A percentile compares a stretch with the other conserved stretches of the same genome.
phyloP scores from a whole-genome alignment of 2,329 filamentous ascomycete genomes.

The Cercospora berteroae region DNA sequence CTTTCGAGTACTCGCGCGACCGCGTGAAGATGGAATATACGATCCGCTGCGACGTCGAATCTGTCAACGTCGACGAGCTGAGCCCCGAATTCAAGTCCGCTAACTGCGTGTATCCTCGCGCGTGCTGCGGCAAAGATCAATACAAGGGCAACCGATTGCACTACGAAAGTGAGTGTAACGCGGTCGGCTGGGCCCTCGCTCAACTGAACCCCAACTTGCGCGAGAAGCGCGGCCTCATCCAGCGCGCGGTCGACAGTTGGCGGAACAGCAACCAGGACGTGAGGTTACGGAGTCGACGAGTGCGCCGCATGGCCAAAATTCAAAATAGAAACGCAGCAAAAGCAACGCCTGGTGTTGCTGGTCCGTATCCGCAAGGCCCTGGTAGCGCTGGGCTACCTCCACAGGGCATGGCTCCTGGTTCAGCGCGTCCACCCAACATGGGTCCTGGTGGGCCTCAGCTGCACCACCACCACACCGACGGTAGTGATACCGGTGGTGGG shows the following conservation, averaged over 20 bases:
- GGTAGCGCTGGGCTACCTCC: slow-evolving; percentile 59
- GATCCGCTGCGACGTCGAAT: slow-evolving; percentile 96
- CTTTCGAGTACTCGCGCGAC: slow-evolving; percentile 95
- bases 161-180: slow-evolving; percentile 98
- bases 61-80: slow-evolving; percentile 84
- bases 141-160: slow-evolving; percentile 93
- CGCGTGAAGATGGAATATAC: slow-evolving; percentile 99
- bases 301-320: slow-evolving; percentile 94
- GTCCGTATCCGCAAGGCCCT: slow-evolving; percentile 62
- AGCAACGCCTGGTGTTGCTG: slow-evolving; percentile 24
- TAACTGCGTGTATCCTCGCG: slow-evolving; percentile 96
- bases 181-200: slow-evolving; percentile 97
- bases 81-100: slow-evolving; percentile 90
- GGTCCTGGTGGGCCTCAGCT: slow-evolving; percentile 55
- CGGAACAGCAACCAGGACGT: slow-evolving; percentile 98
- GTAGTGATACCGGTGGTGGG: slow-evolving; percentile 61
- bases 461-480: slow-evolving; percentile 72
- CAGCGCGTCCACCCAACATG: slow-evolving; percentile 61
- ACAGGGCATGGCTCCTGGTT: slow-evolving; percentile 60
- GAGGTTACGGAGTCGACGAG: slow-evolving; percentile 81
- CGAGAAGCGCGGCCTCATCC: slow-evolving; percentile 92
- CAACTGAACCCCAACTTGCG: slow-evolving; percentile 87
- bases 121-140: slow-evolving; percentile 91
- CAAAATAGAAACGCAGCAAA: slow-evolving; percentile 60
- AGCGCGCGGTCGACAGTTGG: slow-evolving; percentile 97